Conservation (phyloP, 345 rosid species). For the Syzygium aromaticum region DNA sequence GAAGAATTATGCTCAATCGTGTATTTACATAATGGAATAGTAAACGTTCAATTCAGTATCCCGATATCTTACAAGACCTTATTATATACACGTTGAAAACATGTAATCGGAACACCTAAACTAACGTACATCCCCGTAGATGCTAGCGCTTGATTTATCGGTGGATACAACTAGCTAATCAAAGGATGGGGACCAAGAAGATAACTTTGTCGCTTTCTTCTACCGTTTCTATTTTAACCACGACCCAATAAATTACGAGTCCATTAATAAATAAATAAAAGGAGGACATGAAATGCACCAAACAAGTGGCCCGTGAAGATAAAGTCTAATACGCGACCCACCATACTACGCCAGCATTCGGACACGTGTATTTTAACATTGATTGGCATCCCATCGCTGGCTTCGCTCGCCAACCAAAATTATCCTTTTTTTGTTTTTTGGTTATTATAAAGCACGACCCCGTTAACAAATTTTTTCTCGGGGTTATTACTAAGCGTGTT, state of each 20-base stretch:
- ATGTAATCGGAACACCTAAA: neutral
- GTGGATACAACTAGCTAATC: too few species aligned
- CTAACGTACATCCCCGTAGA: too few species aligned
- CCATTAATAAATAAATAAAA: neutral
- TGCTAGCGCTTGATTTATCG: too few species aligned
- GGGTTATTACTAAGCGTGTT: too few species aligned
- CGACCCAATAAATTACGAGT: neutral
- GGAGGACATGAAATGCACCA: neutral
- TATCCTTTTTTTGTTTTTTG: too few species aligned
- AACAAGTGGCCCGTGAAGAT: neutral
- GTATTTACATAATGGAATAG: neutral
- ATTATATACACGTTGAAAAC: neutral
- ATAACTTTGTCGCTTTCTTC: neutral
- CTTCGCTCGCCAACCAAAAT: neutral
- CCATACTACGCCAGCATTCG: neutral
- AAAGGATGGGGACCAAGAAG: neutral
- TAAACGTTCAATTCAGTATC: neutral
- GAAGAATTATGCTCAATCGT: neutral
- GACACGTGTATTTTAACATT: neutral
- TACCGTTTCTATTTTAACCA: neutral
- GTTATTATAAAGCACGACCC: too few species aligned
- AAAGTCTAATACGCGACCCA: neutral
- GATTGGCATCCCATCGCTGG: neutral
- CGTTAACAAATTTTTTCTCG: too few species aligned
- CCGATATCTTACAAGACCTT: neutral